Base-by-base conservation (phyloP, 2,329 filamentous ascomycete genomes). In the Aspergillus phoenicis region DNA sequence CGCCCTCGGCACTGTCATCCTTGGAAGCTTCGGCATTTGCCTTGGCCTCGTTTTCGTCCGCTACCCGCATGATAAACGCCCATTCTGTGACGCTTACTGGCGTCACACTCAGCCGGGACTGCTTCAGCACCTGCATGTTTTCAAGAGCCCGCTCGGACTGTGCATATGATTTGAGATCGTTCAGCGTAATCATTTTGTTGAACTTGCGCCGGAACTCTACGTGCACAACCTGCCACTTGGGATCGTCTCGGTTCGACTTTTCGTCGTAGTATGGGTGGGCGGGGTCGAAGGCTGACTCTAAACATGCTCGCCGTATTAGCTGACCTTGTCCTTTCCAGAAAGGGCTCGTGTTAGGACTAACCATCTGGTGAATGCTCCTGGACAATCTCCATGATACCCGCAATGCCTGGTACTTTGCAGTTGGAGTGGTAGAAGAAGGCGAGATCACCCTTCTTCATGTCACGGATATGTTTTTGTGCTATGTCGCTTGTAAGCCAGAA, bases 401-500 rank as follows among this genome's bases (percentile, higher is more conserved):
- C 92, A 52, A 98, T 92, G 2, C 91, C 94, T 0, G 93, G 93
- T 24, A 89, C 85, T 74, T 96, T 96, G 78, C 91, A 95, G 70
- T 95, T 96, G 51, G 91, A 96, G 77, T 97, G 94, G 74, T 98
- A 98, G 80, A 99, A 98, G 80, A 99, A 98, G 26, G 93, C 93
- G 33, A 93, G 83, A 72, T 99, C 95, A 54, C 93, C 93, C 59
- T 88, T 87, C 69, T 91, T 93, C 95, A 99, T 99, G 8, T 87
- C 86, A 30, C 91, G 87, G 79, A 99, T 88, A 73, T 97, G 92
- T 71, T 97, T 98, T 26, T 91, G 87, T 6, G 94, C 94, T 77
- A 75, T 48, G 57, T 39, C 8, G 26, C n/a, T 17, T 30, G 38
- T 55, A 13, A 47, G 41, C 26, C 39, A 22, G 28, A 33, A 41